Percentiles rank a stretch among this genome's conserved stretches.
Evolutionary conservation across 305 asterid genomes (phyloP).

Genomic region (Fraxinus sp.): DNA sequence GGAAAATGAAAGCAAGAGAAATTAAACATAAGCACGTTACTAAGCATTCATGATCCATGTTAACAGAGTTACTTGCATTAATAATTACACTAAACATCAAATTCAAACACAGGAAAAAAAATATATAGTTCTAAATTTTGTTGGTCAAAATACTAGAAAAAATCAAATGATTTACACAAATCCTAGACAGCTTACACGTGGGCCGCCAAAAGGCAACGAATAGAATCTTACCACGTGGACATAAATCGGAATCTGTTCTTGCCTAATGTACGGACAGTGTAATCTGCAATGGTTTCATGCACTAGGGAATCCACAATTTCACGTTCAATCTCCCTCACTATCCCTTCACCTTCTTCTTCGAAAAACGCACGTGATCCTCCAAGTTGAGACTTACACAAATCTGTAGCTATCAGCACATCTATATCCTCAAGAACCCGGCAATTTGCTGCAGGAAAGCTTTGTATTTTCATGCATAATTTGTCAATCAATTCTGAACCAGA

Average conservation of each 20-base stretch:
- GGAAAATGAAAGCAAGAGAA: neutral
- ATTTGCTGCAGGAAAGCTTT: constrained; percentile 47
- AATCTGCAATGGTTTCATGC: constrained; percentile 50
- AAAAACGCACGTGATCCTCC: constrained; percentile 9
- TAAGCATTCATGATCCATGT: neutral
- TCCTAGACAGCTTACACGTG: constrained; percentile 29
- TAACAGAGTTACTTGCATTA: neutral
- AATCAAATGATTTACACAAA: constrained; percentile 15
- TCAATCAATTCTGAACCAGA: constrained; percentile 37
- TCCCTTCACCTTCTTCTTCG: constrained; percentile 49
- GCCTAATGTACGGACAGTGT: constrained; percentile 28
- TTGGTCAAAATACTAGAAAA: neutral
- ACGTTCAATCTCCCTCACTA: constrained; percentile 63
- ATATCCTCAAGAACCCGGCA: constrained; percentile 73
- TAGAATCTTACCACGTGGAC: constrained; percentile 66
- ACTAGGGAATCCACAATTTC: constrained; percentile 53
- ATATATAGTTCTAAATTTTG: neutral
- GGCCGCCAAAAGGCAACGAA: constrained; percentile 27
- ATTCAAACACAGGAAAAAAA: neutral
- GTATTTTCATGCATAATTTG: constrained; percentile 40
- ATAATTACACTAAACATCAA: neutral
- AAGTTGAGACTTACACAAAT: constrained; percentile 26
- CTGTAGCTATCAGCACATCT: constrained; percentile 51
- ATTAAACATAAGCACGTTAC: neutral
- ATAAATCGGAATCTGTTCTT: constrained; percentile 34